phyloP scores from a whole-genome alignment of 441 rosid species.

The Biscutella laevigata region DNA sequence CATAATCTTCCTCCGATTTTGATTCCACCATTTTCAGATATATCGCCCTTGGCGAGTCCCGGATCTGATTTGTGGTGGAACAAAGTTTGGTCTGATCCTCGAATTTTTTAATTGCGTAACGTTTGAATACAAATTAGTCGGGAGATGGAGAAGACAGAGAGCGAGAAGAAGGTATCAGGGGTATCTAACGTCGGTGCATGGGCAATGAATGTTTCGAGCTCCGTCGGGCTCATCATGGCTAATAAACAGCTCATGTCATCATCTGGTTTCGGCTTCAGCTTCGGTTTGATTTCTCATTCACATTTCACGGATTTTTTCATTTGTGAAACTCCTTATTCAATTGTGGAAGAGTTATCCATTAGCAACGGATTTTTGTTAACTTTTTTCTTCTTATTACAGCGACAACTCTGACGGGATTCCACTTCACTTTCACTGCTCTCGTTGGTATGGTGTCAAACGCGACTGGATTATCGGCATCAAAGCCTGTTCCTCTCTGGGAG shows the following conservation, averaged over 20 bases:
- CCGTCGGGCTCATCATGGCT: constrained; percentile 84
- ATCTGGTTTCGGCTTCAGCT: constrained; percentile 59
- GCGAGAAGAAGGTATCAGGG: constrained; percentile 30
- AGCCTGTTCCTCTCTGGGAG: constrained; percentile 89
- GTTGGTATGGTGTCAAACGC: constrained; percentile 89
- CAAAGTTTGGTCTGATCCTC: neutral
- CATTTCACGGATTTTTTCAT: neutral
- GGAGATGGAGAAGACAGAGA: constrained; percentile 24
- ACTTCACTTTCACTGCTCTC: constrained; percentile 78
- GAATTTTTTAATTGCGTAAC: too few relatives aligned
- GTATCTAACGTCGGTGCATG: constrained; percentile 81
- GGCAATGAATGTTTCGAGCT: constrained; percentile 84
- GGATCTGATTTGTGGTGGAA: constrained; percentile 13
- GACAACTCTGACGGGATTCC: constrained; percentile 89
- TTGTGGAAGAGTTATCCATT: constrained; percentile 5
- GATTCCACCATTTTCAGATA: neutral
- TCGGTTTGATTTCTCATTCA: constrained; percentile 32
- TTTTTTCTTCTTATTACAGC: constrained; percentile 37
- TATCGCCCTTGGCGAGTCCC: neutral
- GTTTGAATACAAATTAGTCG: neutral
- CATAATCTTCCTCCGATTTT: neutral
- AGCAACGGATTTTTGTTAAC: neutral
- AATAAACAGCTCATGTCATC: constrained; percentile 85
- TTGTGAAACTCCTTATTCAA: neutral
- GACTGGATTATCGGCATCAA: constrained; percentile 68